Evolutionary conservation across 148 eudicot species (phyloP).

Genomic region (Persicaria maculosa): DNA sequence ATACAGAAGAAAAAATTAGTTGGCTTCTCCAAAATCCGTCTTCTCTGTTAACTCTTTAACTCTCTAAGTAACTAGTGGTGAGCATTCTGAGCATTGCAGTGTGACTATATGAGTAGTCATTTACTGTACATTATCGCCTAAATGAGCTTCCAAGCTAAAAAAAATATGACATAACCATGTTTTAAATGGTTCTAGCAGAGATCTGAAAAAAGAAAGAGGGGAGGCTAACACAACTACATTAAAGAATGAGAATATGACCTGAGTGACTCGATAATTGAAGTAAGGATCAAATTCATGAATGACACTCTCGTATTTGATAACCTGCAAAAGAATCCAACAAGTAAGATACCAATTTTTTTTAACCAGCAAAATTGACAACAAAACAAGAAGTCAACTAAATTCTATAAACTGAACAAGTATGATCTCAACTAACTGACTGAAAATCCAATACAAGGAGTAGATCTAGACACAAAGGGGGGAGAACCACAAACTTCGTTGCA

Average conservation of each 20-base stretch:
- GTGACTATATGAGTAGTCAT: background rate
- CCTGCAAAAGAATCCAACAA: conserved; percentile 31
- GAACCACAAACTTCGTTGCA: background rate
- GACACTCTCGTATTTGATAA: conserved; percentile 86
- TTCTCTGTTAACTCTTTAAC: background rate
- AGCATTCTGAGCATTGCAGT: background rate
- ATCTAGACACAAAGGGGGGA: conserved; percentile 16
- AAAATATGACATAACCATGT: background rate
- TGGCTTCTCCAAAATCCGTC: background rate
- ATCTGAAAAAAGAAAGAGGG: background rate
- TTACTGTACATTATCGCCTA: background rate
- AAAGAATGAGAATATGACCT: conserved; percentile 32
- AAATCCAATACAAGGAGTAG: conserved; percentile 7
- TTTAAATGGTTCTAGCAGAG: background rate
- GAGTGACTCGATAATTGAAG: conserved; percentile 89
- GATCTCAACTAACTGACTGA: background rate
- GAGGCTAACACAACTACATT: background rate
- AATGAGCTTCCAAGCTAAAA: background rate
- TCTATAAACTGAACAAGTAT: background rate
- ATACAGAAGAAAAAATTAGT: background rate
- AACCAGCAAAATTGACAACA: background rate
- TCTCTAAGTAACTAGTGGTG: background rate
- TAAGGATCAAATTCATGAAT: conserved; percentile 96
- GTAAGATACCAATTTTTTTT: background rate
- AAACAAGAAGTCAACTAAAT: background rate